Conservation (phyloP, 306 rosid species). For the Oxytropis ochrocephala region DNA sequence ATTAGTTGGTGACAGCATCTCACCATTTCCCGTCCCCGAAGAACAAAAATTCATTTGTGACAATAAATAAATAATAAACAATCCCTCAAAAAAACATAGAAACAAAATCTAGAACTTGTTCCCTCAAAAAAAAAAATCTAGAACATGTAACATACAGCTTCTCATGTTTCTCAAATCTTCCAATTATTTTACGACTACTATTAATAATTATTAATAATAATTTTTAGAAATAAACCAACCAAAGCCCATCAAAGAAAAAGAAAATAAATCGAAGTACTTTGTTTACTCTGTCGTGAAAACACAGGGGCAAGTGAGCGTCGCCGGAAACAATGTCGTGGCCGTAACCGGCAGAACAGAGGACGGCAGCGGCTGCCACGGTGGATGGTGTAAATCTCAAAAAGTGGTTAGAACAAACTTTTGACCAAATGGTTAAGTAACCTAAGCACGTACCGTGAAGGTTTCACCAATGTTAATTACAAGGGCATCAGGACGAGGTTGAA, state of each 20-base stretch:
- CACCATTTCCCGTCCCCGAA: conserved; percentile 58
- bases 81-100: not conserved
- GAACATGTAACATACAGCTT: conserved; percentile 27
- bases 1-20: conserved; percentile 83
- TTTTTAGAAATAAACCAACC: too few species aligned
- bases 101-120: not conserved
- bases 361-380: conserved; percentile 63
- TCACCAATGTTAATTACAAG: too few species aligned
- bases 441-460: too few species aligned
- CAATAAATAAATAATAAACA: not conserved
- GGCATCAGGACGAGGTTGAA: too few species aligned
- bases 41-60: conserved; percentile 18
- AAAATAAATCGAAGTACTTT: conserved; percentile 18
- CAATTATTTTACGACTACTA: not conserved
- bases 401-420: too few species aligned
- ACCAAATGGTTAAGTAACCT: too few species aligned
- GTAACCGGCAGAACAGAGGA: conserved; percentile 37
- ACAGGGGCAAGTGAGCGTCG: not conserved
- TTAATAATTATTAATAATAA: too few species aligned
- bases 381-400: conserved; percentile 60
- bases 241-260: too few species aligned
- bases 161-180: conserved; percentile 22
- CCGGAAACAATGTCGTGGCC: not conserved
- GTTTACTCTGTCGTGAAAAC: conserved; percentile 35
- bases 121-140: not conserved